Conservation (phyloP, 2,329 filamentous ascomycete genomes). For the Fusarium sp. region DNA sequence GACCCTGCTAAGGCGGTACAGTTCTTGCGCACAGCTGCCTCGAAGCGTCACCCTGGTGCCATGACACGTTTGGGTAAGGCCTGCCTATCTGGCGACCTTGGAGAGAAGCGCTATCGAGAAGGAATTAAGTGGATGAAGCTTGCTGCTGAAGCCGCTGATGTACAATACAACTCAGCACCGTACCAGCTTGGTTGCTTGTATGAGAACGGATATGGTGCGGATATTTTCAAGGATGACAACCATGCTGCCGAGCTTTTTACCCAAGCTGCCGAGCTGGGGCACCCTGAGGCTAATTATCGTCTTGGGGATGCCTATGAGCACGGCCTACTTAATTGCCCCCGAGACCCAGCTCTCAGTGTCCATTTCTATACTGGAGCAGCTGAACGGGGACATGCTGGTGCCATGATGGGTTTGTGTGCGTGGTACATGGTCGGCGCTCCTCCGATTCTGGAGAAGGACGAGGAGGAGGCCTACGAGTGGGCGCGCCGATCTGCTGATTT, state of each 20-base stretch:
- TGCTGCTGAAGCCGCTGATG: conserved; percentile 87
- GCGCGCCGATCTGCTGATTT: conserved; percentile 85
- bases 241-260: conserved; percentile 96
- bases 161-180: conserved; percentile 91
- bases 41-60: conserved; percentile 94
- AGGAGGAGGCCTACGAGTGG: conserved; percentile 97
- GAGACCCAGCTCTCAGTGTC: conserved; percentile 91
- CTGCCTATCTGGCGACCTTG: conserved; percentile 89
- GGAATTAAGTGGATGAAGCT: conserved; percentile 97
- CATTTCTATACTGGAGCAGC: conserved; percentile 98
- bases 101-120: conserved; percentile 86
- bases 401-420: conserved; percentile 98
- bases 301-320: conserved; percentile 98
- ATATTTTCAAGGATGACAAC: conserved; percentile 88
- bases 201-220: conserved; percentile 92
- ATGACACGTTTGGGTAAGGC: conserved; percentile 93
- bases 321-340: conserved; percentile 85
- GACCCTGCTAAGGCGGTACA: conserved; percentile 93
- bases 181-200: conserved; percentile 92
- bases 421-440: conserved; percentile 98
- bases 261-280: conserved; percentile 90
- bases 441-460: conserved; percentile 92
- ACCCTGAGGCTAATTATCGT: conserved; percentile 85
- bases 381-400: conserved; percentile 81
- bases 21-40: conserved; percentile 88